Evolutionary conservation across 192 early-diverging fungal genomes (phyloP).

Genomic region (Coemansia sp.): DNA sequence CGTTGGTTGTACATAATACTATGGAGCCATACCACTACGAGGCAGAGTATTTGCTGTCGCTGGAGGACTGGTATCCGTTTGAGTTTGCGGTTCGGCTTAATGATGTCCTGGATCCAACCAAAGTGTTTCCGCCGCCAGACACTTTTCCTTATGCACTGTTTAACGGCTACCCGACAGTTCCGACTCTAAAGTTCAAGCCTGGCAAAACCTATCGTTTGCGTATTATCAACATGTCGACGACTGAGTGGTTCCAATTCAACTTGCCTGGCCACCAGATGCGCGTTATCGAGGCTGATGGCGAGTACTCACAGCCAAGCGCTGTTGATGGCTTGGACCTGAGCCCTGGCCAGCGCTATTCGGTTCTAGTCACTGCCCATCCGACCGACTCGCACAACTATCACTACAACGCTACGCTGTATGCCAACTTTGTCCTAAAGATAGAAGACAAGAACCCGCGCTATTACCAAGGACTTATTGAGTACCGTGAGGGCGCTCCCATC

Average conservation of each 20-base stretch:
- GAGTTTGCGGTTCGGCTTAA: constrained; percentile 56
- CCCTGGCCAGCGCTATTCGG: constrained; percentile 75
- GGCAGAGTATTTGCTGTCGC: constrained; percentile 60
- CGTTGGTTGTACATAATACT: constrained; percentile 65
- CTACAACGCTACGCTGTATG: constrained; percentile 69
- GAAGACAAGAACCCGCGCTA: constrained; percentile 50
- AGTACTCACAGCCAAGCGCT: constrained; percentile 53
- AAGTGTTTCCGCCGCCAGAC: constrained; percentile 58
- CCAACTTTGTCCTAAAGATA: constrained; percentile 60
- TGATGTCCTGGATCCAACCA: constrained; percentile 54
- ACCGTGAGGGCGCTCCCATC: constrained; percentile 7
- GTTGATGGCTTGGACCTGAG: constrained; percentile 61
- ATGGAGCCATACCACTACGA: constrained; percentile 60
- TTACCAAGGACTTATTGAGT: constrained; percentile 18
- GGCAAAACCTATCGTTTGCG: constrained; percentile 80
- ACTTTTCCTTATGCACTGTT: constrained; percentile 56
- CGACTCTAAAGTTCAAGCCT: constrained; percentile 54
- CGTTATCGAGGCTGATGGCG: constrained; percentile 79
- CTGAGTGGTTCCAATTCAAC: constrained; percentile 68
- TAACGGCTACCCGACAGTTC: constrained; percentile 35
- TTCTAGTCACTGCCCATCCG: constrained; percentile 67
- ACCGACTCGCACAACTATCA: constrained; percentile 60
- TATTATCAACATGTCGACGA: constrained; percentile 71
- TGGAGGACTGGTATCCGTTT: constrained; percentile 71
- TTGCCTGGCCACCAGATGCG: constrained; percentile 73